These are phyloP conservation scores for Raffaelea arxii DNA, from an alignment of 2,329 filamentous ascomycete genomes.

Conservation along the genomic window DNA sequence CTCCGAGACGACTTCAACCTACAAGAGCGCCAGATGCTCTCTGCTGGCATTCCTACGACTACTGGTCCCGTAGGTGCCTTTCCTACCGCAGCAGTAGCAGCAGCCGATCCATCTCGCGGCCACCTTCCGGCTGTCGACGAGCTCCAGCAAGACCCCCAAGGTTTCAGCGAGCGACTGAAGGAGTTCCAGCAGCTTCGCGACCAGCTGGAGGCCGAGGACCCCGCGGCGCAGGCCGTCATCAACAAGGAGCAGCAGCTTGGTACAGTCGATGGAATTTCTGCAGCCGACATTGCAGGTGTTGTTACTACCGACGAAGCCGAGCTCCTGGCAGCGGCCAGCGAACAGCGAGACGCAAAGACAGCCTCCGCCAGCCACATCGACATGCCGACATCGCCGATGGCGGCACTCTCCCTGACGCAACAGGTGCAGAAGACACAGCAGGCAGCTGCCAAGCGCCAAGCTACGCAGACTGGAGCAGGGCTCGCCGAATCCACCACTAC, in stretches of 20 bases:
- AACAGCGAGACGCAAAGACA: no score
- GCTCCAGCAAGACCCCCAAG: conserved; percentile 44
- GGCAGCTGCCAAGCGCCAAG: conserved; percentile 48
- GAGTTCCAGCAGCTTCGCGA: conserved; percentile 74
- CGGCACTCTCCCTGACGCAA: conserved; percentile 62
- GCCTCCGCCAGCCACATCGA: no score
- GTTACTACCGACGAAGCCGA: no score
- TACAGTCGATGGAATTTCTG: no score
- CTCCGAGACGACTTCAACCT: conserved; percentile 58
- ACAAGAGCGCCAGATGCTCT: conserved; percentile 43
- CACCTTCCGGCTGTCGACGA: conserved; percentile 41
- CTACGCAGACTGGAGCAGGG: conserved; percentile 25
- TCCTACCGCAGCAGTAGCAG: conserved; percentile 24
- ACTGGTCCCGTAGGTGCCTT: conserved; percentile 29
- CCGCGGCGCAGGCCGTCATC: conserved; percentile 5
- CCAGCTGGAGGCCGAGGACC: conserved; percentile 53
- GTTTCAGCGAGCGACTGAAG: conserved; percentile 62
- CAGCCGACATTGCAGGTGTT: no score
- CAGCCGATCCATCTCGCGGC: conserved; percentile 30
- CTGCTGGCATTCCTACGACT: conserved; percentile 25
- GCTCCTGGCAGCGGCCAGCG: no score
- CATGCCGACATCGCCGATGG: conserved; percentile 19
- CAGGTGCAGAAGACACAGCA: conserved; percentile 70
- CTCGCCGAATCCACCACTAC: no score
- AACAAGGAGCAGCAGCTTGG: conserved; percentile 10